Evolutionary conservation across 2,329 filamentous ascomycete genomes (phyloP), one percentile per base, ranked within the genome.

Genomic region (Fusarium solani-melongenae): DNA sequence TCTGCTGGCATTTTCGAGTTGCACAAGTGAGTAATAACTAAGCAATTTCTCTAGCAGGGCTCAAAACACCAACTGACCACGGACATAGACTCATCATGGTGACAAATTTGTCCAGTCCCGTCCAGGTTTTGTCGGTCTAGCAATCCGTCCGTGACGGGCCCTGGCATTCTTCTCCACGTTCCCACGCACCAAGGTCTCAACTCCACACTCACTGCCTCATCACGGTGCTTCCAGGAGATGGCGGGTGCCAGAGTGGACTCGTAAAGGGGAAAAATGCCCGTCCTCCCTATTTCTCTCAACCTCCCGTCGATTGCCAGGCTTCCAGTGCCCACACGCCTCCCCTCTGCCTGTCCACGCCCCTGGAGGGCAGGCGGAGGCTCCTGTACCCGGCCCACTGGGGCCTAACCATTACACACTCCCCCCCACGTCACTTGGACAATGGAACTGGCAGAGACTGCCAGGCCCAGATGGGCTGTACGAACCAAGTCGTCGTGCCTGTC

Each of bases 391-490:
- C 72, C 68, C 69, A 72, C 63, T 60, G 62, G 72, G 56, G 59
- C 72, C 71, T 74, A 59, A 66, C 67, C 58, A 73, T 62, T 68
- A 71, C 69, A 75, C 72, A 67, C 70, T 64, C 46, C 71, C 72
- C 63, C 72, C 72, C 72, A 73, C 72, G 70, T 73, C 72, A 75
- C 64, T 64, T 63, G 46, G 22, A 55, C 46, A 57, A 34, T 58
- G 51, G 46, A 71, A 68, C 62, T 67, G 62, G 66, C 70, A 73
- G 60, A 59, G 24, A 59, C 60, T 62, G 65, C 68, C 27, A 46
- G 66, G 31, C 58, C 72, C 58, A 66, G 59, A 70, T 17, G 24
- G 71, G 53, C 62, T 71, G 70, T 68, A 71, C 63, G 58, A 56
- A 67, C 62, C 64, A 73, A 58, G 65, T 67, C 34, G 61, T 67